Conservation (phyloP, 75 land plant genomes). For the Selaginella moellendorffii region DNA sequence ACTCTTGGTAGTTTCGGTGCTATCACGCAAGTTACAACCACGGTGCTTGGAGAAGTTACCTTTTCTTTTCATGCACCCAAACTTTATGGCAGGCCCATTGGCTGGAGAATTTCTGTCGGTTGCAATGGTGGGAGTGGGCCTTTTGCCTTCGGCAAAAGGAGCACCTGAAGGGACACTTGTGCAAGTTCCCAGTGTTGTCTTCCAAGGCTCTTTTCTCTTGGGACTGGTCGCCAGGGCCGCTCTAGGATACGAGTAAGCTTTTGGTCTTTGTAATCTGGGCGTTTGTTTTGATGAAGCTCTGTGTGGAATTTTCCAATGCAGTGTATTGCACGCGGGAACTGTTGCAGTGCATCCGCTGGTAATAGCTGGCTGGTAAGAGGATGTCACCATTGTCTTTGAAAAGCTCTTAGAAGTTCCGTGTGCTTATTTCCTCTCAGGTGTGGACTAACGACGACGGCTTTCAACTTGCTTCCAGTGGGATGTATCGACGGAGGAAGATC, state of each 20-base stretch:
- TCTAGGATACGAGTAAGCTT: constrained; percentile 74
- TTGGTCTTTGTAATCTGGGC: neutral
- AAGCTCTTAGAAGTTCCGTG: too few species aligned
- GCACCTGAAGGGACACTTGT: constrained; percentile 56
- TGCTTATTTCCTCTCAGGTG: constrained; percentile 52
- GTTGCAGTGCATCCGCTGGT: constrained; percentile 89
- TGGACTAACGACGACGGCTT: constrained; percentile 89
- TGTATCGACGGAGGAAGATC: constrained; percentile 75
- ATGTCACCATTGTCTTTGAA: too few species aligned
- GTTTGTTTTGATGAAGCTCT: too few species aligned
- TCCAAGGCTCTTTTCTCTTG: constrained; percentile 92
- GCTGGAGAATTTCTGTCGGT: constrained; percentile 83
- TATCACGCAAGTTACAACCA: too few species aligned
- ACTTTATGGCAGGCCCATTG: constrained; percentile 85
- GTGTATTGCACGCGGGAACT: constrained; percentile 87
- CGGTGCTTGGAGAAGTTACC: too few species aligned
- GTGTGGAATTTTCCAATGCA: too few species aligned
- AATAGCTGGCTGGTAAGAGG: constrained; percentile 84
- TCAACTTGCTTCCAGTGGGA: constrained; percentile 94
- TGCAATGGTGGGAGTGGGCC: constrained; percentile 77
- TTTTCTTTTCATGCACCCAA: constrained; percentile 35
- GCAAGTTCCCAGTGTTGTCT: constrained; percentile 85
- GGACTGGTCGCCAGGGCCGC: constrained; percentile 71
- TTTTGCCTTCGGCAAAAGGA: constrained; percentile 48
- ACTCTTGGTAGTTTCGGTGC: too few species aligned